phyloP scores from a whole-genome alignment of 2,329 filamentous ascomycete species.

The Calonectria montana region DNA sequence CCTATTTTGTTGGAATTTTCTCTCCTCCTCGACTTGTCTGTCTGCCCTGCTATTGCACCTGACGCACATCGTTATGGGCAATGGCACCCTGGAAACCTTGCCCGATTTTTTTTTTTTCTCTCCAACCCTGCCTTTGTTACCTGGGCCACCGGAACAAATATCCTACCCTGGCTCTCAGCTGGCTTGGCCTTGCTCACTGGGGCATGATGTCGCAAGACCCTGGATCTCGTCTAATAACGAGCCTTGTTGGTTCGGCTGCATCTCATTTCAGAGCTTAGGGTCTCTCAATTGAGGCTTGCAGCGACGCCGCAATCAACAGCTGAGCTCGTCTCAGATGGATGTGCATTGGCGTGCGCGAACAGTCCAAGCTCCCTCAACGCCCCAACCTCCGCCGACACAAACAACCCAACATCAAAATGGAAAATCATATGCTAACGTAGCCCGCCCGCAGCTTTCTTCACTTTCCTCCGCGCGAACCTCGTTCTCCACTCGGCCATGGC shows the following conservation, averaged over 20 bases:
- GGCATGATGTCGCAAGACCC: slow-evolving; percentile 16
- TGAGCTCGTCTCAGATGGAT: neutral
- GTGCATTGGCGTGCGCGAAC: neutral
- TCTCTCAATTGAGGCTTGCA: neutral
- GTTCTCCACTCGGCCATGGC: slow-evolving; percentile 74
- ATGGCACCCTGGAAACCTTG: slow-evolving; percentile 11
- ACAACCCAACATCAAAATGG: neutral
- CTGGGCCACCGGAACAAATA: slow-evolving; percentile 22
- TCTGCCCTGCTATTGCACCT: neutral
- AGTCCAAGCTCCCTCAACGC: neutral
- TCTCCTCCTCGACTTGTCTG: neutral
- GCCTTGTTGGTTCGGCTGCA: neutral
- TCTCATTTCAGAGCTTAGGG: neutral
- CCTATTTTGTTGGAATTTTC: neutral
- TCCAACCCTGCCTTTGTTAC: slow-evolving; percentile 16
- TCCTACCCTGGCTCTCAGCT: slow-evolving; percentile 22
- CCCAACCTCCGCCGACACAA: neutral
- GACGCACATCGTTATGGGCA: neutral
- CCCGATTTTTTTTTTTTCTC: slow-evolving; percentile 9
- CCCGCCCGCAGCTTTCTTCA: slow-evolving; percentile 76
- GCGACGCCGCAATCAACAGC: neutral
- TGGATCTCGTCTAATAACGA: neutral
- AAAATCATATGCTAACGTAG: slow-evolving; percentile 25
- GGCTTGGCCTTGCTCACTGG: slow-evolving; percentile 14
- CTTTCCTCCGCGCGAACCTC: slow-evolving; percentile 83